These are phyloP conservation scores for Drechslerella coelobrocha DNA, from an alignment of 2,329 filamentous ascomycete genomes.

Conservation along the genomic window DNA sequence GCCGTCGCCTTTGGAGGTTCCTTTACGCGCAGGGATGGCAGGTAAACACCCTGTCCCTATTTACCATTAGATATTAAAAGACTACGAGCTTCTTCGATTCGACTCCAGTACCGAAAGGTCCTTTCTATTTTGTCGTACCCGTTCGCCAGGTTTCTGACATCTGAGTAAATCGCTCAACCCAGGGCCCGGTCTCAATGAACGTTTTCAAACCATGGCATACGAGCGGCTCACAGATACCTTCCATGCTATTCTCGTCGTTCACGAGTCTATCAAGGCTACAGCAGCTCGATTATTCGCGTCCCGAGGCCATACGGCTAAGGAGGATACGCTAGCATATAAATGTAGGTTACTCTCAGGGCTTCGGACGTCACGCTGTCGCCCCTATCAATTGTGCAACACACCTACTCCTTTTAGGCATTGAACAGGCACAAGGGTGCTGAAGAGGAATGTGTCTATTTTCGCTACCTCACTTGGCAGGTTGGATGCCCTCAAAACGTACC, in stretches of 20 bases:
- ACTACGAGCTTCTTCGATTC: too few relatives aligned
- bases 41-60: too few relatives aligned
- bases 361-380: slow-evolving; percentile 24
- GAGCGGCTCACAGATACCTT: background rate
- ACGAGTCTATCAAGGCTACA: slow-evolving; percentile 14
- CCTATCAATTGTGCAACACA: slow-evolving; percentile 32
- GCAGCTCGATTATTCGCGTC: slow-evolving; percentile 7
- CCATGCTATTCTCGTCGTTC: background rate
- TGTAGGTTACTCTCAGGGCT: slow-evolving; percentile 9
- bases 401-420: slow-evolving; percentile 31
- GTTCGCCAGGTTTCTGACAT: background rate
- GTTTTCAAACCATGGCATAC: background rate
- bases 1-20: background rate
- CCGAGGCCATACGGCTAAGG: slow-evolving; percentile 13
- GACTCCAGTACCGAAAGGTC: too few relatives aligned
- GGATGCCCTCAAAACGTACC: slow-evolving; percentile 21
- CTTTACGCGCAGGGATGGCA: background rate
- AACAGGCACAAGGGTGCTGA: slow-evolving; percentile 24
- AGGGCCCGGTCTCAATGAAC: background rate
- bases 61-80: too few relatives aligned
- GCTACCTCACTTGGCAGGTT: slow-evolving; percentile 46
- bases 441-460: slow-evolving; percentile 45
- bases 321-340: background rate
- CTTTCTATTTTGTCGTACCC: too few relatives aligned
- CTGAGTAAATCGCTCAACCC: slow-evolving; percentile 1